These are phyloP conservation scores for Candida qinlingensis DNA, from an alignment of 805 yeast genomes.

Conservation along the genomic window DNA sequence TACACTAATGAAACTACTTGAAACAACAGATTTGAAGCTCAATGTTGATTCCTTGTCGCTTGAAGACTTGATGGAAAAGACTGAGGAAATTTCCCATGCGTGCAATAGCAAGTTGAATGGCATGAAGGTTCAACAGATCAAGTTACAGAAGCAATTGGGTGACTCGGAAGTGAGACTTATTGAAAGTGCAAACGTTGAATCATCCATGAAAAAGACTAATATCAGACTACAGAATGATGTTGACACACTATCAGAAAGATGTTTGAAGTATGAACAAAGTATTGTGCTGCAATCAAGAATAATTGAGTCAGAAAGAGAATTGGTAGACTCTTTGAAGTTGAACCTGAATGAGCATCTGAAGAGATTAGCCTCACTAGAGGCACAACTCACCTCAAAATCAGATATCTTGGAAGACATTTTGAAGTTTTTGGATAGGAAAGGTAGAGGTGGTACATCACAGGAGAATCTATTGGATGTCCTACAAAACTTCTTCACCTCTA, in stretches of 20 bases:
- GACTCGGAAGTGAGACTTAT: background rate
- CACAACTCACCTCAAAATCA: too few species aligned
- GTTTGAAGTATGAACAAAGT: background rate
- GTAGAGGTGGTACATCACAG: background rate
- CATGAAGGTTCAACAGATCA: conserved; percentile 3
- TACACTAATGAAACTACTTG: background rate
- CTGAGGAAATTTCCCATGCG: background rate
- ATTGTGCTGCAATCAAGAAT: background rate
- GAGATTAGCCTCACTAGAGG: too few species aligned
- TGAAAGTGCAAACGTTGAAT: background rate
- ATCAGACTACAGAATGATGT: background rate
- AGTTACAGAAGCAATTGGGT: conserved; percentile 5
- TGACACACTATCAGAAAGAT: background rate
- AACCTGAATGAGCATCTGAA: background rate
- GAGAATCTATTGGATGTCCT: background rate
- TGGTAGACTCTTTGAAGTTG: background rate
- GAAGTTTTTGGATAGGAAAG: too few species aligned
- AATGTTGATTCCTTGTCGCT: background rate
- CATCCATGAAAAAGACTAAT: background rate
- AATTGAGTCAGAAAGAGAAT: background rate
- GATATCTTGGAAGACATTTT: too few species aligned
- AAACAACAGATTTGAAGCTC: background rate
- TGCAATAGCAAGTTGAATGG: background rate
- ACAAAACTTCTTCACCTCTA: background rate
- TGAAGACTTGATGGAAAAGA: background rate